These are phyloP conservation scores for Meyerozyma elateridarum DNA, from an alignment of 1,139 yeast species.

Conservation along the genomic window DNA sequence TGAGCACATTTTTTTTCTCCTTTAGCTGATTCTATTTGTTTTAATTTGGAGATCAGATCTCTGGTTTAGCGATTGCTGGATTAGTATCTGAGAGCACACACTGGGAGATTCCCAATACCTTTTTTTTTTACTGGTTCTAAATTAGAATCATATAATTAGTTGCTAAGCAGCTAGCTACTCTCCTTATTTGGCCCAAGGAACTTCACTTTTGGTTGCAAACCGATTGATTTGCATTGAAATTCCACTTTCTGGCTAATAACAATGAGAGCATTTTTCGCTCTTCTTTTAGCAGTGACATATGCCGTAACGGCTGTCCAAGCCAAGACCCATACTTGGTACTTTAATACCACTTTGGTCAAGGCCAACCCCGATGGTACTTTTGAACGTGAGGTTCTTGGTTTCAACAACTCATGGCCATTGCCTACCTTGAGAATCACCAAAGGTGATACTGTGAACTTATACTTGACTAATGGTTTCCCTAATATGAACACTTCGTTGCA, in stretches of 20 bases:
- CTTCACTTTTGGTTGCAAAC: conserved; percentile 1
- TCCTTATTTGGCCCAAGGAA: neutral
- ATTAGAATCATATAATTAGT: too few relatives aligned
- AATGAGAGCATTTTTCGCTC: neutral
- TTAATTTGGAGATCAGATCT: conserved; percentile 7
- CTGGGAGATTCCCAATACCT: too few relatives aligned
- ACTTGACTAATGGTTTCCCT: conserved; percentile 64
- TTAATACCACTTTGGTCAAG: conserved; percentile 66
- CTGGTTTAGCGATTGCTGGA: conserved; percentile 3
- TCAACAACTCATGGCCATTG: conserved; percentile 83
- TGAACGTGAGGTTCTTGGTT: conserved; percentile 67
- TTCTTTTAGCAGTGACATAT: conserved; percentile 2
- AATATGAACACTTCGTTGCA: conserved; percentile 73
- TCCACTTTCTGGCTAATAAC: conserved; percentile 11
- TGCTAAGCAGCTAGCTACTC: neutral
- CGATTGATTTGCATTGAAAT: conserved; percentile 13
- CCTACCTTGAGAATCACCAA: conserved; percentile 67
- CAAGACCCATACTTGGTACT: conserved; percentile 61
- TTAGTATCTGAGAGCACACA: conserved; percentile 3
- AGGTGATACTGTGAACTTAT: conserved; percentile 72
- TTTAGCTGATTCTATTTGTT: conserved; percentile 14
- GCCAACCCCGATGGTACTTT: conserved; percentile 74
- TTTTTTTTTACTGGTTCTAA: too few relatives aligned
- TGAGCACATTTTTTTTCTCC: conserved; percentile 12
- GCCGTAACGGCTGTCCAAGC: conserved; percentile 25